phyloP scores from a whole-genome alignment of 106 monocot species.

The Dioscorea zingiberensis region DNA sequence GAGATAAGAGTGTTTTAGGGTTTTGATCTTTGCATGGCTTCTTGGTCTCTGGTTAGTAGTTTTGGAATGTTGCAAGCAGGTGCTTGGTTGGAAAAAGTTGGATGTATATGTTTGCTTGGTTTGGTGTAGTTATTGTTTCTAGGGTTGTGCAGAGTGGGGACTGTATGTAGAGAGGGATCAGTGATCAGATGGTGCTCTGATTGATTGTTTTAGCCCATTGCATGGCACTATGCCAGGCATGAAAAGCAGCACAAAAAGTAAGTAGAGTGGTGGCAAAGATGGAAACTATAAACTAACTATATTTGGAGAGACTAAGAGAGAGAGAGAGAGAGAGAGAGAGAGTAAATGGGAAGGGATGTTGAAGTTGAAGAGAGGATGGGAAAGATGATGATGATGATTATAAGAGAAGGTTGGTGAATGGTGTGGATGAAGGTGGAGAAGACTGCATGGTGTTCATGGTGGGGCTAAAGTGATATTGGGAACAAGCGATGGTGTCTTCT shows the following conservation, averaged over 20 bases:
- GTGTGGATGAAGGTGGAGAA: background rate
- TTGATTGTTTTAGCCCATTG: background rate
- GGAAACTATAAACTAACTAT: background rate
- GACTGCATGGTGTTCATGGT: background rate
- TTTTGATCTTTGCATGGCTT: background rate
- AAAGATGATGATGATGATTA: background rate
- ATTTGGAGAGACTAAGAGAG: background rate
- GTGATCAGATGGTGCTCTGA: no score
- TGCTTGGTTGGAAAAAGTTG: background rate
- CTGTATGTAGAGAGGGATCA: background rate
- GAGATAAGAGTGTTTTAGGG: background rate
- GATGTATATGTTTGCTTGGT: background rate
- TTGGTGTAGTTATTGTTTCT: background rate
- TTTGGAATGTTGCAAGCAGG: background rate
- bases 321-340: background rate
- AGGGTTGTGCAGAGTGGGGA: background rate
- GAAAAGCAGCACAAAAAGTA: no score
- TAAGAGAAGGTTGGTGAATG: background rate
- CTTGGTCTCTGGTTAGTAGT: background rate
- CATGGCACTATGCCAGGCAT: background rate
- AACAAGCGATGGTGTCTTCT: slow-evolving; percentile 7
- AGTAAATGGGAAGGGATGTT: background rate
- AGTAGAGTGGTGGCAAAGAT: background rate
- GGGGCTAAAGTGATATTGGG: background rate
- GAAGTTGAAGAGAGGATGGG: background rate